Base-by-base conservation (phyloP, 768 basidiomycete species). In the Neoboletus brunneissimus region DNA sequence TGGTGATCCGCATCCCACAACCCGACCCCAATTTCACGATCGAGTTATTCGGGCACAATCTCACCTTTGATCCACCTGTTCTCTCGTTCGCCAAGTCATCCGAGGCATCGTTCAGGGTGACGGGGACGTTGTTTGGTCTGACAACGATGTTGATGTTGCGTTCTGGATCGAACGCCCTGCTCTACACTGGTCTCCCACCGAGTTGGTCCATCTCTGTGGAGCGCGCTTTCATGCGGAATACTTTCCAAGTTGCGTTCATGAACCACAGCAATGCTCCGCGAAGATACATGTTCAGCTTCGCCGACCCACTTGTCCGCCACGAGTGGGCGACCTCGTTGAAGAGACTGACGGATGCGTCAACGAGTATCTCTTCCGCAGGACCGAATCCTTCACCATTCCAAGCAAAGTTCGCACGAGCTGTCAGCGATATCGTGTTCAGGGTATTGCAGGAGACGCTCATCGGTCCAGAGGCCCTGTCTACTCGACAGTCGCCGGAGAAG, bases 141-240 rank as follows among this genome's bases (percentile, higher is more conserved):
- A 93, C 91, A 68, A 85, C 85, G 23, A 83, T 98, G 67, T 79
- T 93, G 45, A 87, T 98, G 80, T 80, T 87, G 69, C 84, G 94
- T 46, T 81, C 86, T 44, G 94, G 97, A 1, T 78, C 84, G 22
- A 93, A 93, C 70, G 92, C 95, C 3, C 79, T 88, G 44, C 78
- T 84, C 53, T 98, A 98, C 69, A 76, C 85, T 2, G 89, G 90
- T 29, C 76, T 98, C 32, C 89, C 94, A 16, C 76, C 89, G 53
- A 92, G 87, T 68, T 87, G 82, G 62, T 78, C 85, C 6, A 77
- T 98, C 64, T 78, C 82, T 22, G 86, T 96, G 57, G 94, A 96
- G 67, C 87, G 94, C 20, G 87, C 92, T 0, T 98, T 98, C 75
- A 98, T 98, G 96, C 84, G 87, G 56, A 90, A 98, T 68, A 97